Percentiles rank a stretch among this genome's conserved stretches.
phyloP scores from a whole-genome alignment of 495 filamentous ascomycete genomes.

The Usnea hakonensis region DNA sequence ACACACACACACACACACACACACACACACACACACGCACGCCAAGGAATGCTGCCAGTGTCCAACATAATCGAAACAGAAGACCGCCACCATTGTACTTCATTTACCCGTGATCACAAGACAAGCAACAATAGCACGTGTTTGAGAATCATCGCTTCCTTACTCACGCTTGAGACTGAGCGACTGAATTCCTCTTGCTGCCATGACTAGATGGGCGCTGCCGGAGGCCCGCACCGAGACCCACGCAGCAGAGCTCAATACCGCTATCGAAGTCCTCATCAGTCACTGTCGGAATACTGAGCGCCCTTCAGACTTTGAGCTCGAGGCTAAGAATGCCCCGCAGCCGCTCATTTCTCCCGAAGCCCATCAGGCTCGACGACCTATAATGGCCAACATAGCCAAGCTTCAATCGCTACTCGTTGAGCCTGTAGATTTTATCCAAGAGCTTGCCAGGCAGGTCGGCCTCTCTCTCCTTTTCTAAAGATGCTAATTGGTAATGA shows the following conservation, averaged over 20 bases:
- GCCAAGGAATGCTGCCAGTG: no score
- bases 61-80: no score
- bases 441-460: slow-evolving; percentile 18
- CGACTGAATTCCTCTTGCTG: not conserved
- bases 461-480: slow-evolving; percentile 1
- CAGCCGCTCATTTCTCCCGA: not conserved
- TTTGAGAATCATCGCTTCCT: no score
- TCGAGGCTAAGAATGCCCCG: not conserved
- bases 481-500: not conserved
- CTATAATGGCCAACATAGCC: slow-evolving; percentile 11
- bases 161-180: no score
- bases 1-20: no score
- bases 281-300: not conserved
- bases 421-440: slow-evolving; percentile 20
- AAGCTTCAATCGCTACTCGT: slow-evolving; percentile 15
- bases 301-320: not conserved
- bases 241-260: slow-evolving; percentile 13
- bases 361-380: slow-evolving; percentile 9
- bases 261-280: slow-evolving; percentile 10
- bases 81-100: no score
- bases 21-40: no score
- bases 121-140: no score
- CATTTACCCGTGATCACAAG: no score
- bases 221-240: slow-evolving; percentile 8
- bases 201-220: slow-evolving; percentile 10